Evolutionary conservation across 192 early-diverging fungal genomes (phyloP).

Genomic region (Anaeromyces robustus): DNA sequence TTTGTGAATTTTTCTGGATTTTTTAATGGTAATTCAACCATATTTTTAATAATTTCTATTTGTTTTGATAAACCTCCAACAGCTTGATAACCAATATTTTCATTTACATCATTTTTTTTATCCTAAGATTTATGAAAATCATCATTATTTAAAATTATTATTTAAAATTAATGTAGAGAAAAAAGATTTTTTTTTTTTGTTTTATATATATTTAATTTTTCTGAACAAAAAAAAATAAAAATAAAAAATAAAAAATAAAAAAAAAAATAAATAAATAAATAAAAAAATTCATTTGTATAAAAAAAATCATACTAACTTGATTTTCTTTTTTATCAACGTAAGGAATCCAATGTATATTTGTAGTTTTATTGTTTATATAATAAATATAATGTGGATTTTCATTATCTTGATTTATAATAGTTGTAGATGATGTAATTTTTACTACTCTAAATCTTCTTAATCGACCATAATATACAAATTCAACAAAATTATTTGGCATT

Average conservation of each 20-base stretch:
- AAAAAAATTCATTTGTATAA: no score
- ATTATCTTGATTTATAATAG: constrained; percentile 4
- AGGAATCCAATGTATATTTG: constrained; percentile 4
- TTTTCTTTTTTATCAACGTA: background rate
- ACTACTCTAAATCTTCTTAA: constrained; percentile 21
- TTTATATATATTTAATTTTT: no score
- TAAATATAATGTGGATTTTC: constrained; percentile 6
- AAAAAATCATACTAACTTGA: constrained; percentile 1
- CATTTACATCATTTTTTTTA: background rate
- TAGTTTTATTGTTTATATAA: constrained; percentile 10
- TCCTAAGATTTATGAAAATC: background rate
- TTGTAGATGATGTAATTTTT: constrained; percentile 1
- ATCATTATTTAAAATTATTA: no score
- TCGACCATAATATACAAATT: constrained; percentile 38
- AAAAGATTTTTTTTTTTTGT: no score
- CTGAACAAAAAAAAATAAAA: no score
- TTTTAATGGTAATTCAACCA: constrained; percentile 64
- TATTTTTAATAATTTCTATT: constrained; percentile 55
- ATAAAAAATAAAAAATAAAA: no score
- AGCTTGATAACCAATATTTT: constrained; percentile 22
- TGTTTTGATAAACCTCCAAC: constrained; percentile 73
- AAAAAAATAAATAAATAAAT: no score
- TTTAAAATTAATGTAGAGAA: no score
- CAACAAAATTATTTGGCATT: constrained; percentile 19
- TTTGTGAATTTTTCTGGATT: constrained; percentile 54